Base-by-base conservation (phyloP, 805 yeast genomes). In the Geotrichum ghanense region DNA sequence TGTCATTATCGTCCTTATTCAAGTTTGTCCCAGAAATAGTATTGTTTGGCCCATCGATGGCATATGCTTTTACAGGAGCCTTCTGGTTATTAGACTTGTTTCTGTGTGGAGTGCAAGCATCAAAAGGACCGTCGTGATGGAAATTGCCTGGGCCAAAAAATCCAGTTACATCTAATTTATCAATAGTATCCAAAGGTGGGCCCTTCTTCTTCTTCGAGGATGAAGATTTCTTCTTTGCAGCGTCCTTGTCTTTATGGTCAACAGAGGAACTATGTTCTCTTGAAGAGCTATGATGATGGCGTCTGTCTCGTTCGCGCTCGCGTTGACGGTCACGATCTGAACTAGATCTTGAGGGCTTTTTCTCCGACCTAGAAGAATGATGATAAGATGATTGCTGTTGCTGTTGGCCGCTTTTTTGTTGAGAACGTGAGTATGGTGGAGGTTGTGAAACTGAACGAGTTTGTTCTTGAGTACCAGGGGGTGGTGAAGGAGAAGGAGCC, bases 121-220 rank as follows among this genome's bases (percentile, higher is more conserved):
- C 98, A 62, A 92, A 92, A 12, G 98, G 98, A 9, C 98, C 98
- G 66, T 92, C 98, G 65, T 92, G 97, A 65, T 92, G 98, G 73
- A 92, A 92, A 2, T 90, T 85, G 16, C 87, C 86, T 43, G 85
- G 81, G 22, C 96, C 97, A 61, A 86, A 89, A 51, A 89, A 74
- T 1, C 95, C 97, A 10, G 97, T 89, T 42, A 90, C 98, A 64
- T 92, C 98, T 58, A 92, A 72, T 65, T 86, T 85, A 68, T 92
- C 98, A 56, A 92, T 92, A 3, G 94, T 86, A 59, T 90, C 98
- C 48, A 89, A 80, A 55, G 88, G 84, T 45, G 48, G 60, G 44
- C 51, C 89, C 74, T 54, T 76, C 62, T 71, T 57, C 37, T 31
- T 31, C 16, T 31, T 31, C 12, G 27, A 24, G 12, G 27, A 24